Conservation (phyloP, 2,329 filamentous ascomycete genomes). For the Cordyceps sp. region DNA sequence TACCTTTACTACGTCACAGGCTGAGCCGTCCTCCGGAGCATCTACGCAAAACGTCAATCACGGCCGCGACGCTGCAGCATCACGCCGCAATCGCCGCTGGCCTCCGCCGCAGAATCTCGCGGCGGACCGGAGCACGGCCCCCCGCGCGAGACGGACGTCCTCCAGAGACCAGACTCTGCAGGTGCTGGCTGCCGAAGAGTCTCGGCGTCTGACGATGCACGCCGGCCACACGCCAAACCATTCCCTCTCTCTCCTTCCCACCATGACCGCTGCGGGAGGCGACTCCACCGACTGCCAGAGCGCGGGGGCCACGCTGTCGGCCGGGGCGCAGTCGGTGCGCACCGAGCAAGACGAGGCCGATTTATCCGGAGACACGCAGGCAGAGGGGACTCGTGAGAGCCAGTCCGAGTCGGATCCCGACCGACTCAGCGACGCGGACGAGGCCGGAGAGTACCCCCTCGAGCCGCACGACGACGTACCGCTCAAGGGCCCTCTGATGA, state of each 20-base stretch:
- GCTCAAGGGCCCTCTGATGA: slow-evolving; percentile 34
- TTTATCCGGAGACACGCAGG: background rate
- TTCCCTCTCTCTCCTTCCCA: slow-evolving; percentile 34
- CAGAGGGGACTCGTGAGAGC: background rate
- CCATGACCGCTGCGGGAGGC: slow-evolving; percentile 22
- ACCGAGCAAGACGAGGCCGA: background rate
- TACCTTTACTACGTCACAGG: slow-evolving; percentile 27
- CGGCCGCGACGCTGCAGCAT: slow-evolving; percentile 1
- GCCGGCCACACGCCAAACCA: slow-evolving; percentile 48
- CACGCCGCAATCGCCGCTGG: background rate
- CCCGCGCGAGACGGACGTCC: slow-evolving; percentile 9
- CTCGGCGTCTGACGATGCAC: slow-evolving; percentile 39
- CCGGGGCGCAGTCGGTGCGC: slow-evolving; percentile 3
- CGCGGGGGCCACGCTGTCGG: slow-evolving; percentile 13
- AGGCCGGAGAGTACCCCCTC: slow-evolving; percentile 10
- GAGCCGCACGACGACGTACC: slow-evolving; percentile 26
- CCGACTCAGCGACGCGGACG: background rate
- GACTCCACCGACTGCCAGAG: slow-evolving; percentile 13
- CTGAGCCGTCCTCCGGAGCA: slow-evolving; percentile 12
- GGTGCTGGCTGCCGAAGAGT: slow-evolving; percentile 29
- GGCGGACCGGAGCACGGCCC: slow-evolving; percentile 3
- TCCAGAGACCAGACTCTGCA: slow-evolving; percentile 27
- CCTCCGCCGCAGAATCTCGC: background rate
- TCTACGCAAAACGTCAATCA: slow-evolving; percentile 9
- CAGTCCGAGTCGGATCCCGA: background rate